Conservation (phyloP, 768 basidiomycete species). For the Mycena metata region DNA sequence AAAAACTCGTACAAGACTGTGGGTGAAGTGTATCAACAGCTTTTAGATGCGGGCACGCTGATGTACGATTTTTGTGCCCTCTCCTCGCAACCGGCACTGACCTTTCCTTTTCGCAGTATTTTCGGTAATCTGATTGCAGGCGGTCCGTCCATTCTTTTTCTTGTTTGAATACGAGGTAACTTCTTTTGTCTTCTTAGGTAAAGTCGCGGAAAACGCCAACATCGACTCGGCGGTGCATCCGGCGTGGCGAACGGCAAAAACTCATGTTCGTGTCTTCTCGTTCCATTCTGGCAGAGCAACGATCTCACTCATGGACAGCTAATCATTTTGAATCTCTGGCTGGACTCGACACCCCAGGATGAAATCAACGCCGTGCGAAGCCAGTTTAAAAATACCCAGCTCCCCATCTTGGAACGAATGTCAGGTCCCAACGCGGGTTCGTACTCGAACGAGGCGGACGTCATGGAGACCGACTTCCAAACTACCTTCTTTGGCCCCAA, state of each 20-base stretch:
- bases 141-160: constrained; percentile 33
- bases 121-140: constrained; percentile 40
- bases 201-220: constrained; percentile 49
- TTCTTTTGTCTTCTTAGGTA: neutral
- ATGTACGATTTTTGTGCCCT: constrained; percentile 7
- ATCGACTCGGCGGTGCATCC: constrained; percentile 47
- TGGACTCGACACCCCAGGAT: constrained; percentile 27
- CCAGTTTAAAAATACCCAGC: constrained; percentile 40
- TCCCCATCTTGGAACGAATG: constrained; percentile 45
- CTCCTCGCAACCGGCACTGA: neutral
- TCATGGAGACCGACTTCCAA: too few species aligned
- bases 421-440: constrained; percentile 46
- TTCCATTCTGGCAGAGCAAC: neutral
- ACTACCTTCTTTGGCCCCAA: constrained; percentile 51
- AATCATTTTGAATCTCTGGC: constrained; percentile 35
- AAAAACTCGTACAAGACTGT: constrained; percentile 30
- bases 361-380: constrained; percentile 39
- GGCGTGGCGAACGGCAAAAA: constrained; percentile 53
- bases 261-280: constrained; percentile 45
- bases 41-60: constrained; percentile 36
- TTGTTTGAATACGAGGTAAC: neutral
- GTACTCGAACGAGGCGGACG: too few species aligned
- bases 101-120: constrained; percentile 29
- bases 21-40: constrained; percentile 40
- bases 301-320: constrained; percentile 26